Evolutionary conservation across 23 red algal species (phyloP).

Genomic region (Pyropia haitanensis): DNA sequence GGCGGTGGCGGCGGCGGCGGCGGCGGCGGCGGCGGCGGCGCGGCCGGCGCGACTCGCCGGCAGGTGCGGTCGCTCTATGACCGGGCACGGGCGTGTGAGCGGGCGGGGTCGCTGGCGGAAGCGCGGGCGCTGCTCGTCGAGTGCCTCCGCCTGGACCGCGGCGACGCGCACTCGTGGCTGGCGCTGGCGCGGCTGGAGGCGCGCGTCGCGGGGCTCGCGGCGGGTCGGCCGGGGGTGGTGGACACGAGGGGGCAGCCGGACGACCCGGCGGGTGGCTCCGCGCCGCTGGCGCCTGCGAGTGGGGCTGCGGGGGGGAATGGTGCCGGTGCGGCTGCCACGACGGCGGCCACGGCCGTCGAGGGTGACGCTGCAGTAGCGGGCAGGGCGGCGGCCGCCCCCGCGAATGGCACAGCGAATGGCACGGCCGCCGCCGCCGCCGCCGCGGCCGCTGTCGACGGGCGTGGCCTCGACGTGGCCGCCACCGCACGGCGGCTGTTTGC

Average conservation of each 20-base stretch:
- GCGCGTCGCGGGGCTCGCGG: slow-evolving; percentile 1
- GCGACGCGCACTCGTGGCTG: slow-evolving; percentile 92
- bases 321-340: too few relatives aligned
- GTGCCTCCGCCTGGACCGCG: slow-evolving; percentile 68
- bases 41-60: slow-evolving; percentile 3
- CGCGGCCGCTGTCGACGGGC: background rate
- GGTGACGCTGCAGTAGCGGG: background rate
- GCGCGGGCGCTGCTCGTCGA: slow-evolving; percentile 41
- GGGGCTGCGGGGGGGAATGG: too few relatives aligned
- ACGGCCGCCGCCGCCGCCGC: background rate
- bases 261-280: too few relatives aligned
- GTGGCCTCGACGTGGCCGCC: slow-evolving; percentile 8
- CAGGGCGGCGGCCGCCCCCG: background rate
- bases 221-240: too few relatives aligned
- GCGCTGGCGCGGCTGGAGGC: slow-evolving; percentile 67
- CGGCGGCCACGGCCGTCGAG: too few relatives aligned
- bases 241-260: too few relatives aligned
- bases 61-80: slow-evolving; percentile 30
- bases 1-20: too few relatives aligned
- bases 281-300: too few relatives aligned
- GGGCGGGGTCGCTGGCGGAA: slow-evolving; percentile 12
- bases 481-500: slow-evolving; percentile 34
- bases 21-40: too few relatives aligned
- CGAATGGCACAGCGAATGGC: slow-evolving; percentile 5
- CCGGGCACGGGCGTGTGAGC: slow-evolving; percentile 19